A percentile compares a stretch with the other conserved stretches of the same genome.
Conservation (phyloP, 768 basidiomycete genomes). For the Boletus rubroflammeus region DNA sequence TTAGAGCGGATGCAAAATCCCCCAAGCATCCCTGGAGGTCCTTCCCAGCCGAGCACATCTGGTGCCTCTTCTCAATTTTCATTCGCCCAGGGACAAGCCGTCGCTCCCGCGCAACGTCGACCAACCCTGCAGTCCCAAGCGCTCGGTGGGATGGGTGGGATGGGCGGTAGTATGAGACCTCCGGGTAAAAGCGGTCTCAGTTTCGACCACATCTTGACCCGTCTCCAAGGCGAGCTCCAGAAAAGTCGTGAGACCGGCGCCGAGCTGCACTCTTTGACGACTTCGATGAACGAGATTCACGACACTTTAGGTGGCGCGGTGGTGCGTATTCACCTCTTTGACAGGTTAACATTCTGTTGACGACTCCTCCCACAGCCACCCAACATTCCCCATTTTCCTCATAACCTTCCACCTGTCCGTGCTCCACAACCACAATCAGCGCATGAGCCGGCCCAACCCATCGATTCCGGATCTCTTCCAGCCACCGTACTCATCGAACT, state of each 20-base stretch:
- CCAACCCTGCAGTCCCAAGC: conserved; percentile 58
- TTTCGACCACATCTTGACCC: conserved; percentile 87
- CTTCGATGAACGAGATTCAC: conserved; percentile 85
- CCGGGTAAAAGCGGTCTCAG: conserved; percentile 84
- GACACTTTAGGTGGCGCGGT: conserved; percentile 83
- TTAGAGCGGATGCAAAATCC: conserved; percentile 62
- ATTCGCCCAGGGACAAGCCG: conserved; percentile 37
- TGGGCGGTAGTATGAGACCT: conserved; percentile 65
- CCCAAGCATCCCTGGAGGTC: conserved; percentile 22
- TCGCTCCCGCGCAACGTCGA: conserved; percentile 46
- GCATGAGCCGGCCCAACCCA: conserved; percentile 28
- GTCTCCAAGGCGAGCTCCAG: conserved; percentile 90
- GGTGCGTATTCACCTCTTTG: conserved; percentile 43
- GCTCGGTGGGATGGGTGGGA: conserved; percentile 69
- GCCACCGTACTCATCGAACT: conserved; percentile 50
- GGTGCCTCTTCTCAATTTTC: conserved; percentile 35
- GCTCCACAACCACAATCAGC: conserved; percentile 29
- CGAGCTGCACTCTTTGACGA: conserved; percentile 74
- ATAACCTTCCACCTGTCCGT: conserved; percentile 63
- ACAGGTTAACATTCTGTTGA: not conserved
- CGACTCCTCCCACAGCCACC: conserved; percentile 44
- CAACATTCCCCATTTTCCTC: conserved; percentile 60
- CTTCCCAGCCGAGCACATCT: conserved; percentile 36
- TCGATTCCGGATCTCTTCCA: conserved; percentile 26
- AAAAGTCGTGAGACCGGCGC: conserved; percentile 92